Percentiles rank a stretch among this genome's conserved stretches.
phyloP scores from a whole-genome alignment of 2,329 filamentous ascomycete genomes.

The Blumeria hordei region DNA sequence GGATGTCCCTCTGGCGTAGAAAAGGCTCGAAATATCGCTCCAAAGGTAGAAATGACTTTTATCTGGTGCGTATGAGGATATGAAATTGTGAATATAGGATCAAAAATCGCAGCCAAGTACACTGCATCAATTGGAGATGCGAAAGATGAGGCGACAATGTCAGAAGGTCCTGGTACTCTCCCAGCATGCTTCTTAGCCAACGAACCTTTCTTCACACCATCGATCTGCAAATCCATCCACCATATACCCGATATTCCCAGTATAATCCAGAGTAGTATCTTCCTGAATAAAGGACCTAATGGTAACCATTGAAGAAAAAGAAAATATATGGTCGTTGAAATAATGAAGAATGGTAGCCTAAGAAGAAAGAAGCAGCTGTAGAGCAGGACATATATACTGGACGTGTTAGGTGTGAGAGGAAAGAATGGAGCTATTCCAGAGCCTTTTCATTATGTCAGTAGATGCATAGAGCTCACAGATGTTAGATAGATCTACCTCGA shows the following conservation, averaged over 20 bases:
- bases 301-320: conserved; percentile 63
- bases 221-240: conserved; percentile 97
- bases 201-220: conserved; percentile 82
- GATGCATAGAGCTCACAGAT: conserved; percentile 1
- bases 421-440: conserved; percentile 94
- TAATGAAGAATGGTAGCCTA: conserved; percentile 55
- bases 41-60: conserved; percentile 49
- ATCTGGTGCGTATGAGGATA: conserved; percentile 56
- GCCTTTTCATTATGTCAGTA: conserved; percentile 27
- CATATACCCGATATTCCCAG: conserved; percentile 79
- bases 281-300: conserved; percentile 42
- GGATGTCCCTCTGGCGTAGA: conserved; percentile 27
- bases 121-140: conserved; percentile 83
- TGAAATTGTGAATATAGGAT: conserved; percentile 75
- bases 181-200: conserved; percentile 48
- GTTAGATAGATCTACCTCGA: conserved; percentile 27
- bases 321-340: conserved; percentile 48
- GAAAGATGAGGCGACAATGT: conserved; percentile 72
- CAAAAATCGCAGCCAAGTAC: conserved; percentile 88
- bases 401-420: conserved; percentile 43
- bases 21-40: conserved; percentile 53
- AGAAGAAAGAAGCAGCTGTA: conserved; percentile 54
- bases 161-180: conserved; percentile 54
- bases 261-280: conserved; percentile 68
- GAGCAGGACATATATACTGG: conserved; percentile 35